Base-by-base conservation (phyloP, 2,329 filamentous ascomycete species). In the Alternaria triticimaculans region DNA sequence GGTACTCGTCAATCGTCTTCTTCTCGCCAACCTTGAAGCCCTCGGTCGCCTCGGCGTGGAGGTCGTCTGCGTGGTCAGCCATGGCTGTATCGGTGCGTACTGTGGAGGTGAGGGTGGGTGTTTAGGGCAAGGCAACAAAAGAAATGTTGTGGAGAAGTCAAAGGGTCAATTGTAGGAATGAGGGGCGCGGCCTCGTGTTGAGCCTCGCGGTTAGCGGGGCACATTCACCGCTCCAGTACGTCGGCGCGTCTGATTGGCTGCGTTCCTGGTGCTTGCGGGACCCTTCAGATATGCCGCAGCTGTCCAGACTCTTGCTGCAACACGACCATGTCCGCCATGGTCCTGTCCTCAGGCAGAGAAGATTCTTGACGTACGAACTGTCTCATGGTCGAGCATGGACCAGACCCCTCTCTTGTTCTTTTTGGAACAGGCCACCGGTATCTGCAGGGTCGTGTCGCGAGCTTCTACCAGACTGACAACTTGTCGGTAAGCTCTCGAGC, bases 11-110 rank as follows among this genome's bases (percentile, higher is more conserved):
- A 78, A 99, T 87, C 74, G 93, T 96, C 88, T 98, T 97, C 90
- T 97, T 97, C 88, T 97, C 93, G 72, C 93, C 94, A 79, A 97
- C 92, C 89, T 96, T 97, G 90, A 97, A 98, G 80, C 95, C 95
- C 84, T 94, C 90, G 71, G 94, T 97, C 84, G 91, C 88, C 85
- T 96, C 92, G 69, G 93, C 91, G 82, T 92, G 86, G 72, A 95
- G 89, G 77, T 98, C 95, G 66, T 97, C 93, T 12, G 92, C 87
- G 70, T 83, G 75, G 48, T 80, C 76, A 60, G 75, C 70, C 76
- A 78, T 78, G 63, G 51, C 67, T 70, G 59, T 62, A 56, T 48
- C 28, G 46, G 49, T 49, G 57, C 55, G 55, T 53, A 25, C 48
- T 44, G 50, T 43, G 48, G 43, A 54, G 45, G 14, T 18, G 10